These are phyloP conservation scores for Fusarium burgessii DNA, from an alignment of 2,329 filamentous ascomycete species.

Conservation along the genomic window DNA sequence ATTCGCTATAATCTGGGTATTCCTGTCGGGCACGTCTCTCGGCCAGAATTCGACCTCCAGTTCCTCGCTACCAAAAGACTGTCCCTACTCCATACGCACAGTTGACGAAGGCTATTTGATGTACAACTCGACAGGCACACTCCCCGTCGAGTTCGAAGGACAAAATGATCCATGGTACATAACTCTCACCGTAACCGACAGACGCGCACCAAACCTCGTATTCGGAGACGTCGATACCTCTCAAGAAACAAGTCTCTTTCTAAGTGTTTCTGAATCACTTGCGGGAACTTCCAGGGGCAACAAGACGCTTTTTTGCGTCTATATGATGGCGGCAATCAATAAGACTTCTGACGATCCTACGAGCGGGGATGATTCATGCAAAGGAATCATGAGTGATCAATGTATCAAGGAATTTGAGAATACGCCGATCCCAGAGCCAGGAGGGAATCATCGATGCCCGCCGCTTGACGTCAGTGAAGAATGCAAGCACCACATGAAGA, in stretches of 20 bases:
- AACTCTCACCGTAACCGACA: background rate
- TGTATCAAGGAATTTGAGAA: background rate
- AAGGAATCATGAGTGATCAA: background rate
- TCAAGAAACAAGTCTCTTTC: background rate
- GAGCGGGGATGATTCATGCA: background rate
- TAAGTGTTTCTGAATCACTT: background rate
- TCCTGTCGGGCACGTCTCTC: background rate
- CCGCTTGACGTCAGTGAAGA: background rate
- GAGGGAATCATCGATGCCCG: background rate
- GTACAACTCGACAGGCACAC: background rate
- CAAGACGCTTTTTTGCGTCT: background rate
- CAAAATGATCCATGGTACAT: background rate
- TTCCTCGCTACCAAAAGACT: background rate
- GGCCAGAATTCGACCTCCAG: background rate
- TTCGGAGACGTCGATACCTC: background rate
- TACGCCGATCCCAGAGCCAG: background rate
- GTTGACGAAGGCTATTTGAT: background rate
- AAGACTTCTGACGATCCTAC: background rate
- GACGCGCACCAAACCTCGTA: background rate
- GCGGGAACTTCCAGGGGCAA: background rate
- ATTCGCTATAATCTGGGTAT: accelerated
- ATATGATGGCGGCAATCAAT: background rate
- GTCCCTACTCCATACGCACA: background rate
- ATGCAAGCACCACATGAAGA: background rate
- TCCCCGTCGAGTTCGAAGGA: background rate